phyloP scores from a whole-genome alignment of 192 early-diverging fungal species.

The Allomyces macrogynus region DNA sequence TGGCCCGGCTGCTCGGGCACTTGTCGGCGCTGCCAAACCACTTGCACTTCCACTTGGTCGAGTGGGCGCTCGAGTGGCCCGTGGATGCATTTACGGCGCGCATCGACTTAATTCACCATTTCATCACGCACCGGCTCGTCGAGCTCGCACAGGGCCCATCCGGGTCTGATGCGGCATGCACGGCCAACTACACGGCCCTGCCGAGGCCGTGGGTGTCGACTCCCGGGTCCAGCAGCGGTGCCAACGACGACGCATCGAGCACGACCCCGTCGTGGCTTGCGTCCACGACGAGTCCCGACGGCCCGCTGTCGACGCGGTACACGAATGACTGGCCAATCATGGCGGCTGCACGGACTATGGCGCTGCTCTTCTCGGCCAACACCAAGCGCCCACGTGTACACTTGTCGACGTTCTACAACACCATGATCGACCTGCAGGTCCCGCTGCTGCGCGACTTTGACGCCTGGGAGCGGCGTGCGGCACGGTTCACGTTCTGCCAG shows the following conservation, averaged over 20 bases:
- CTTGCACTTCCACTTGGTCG: conserved; percentile 1
- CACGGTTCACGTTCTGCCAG: conserved; percentile 47
- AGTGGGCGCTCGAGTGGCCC: neutral
- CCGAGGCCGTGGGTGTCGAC: no score
- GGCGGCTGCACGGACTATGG: conserved; percentile 5
- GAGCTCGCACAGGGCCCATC: neutral
- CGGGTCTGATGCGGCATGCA: neutral
- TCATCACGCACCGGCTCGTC: no score
- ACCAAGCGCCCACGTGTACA: neutral
- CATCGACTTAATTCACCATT: neutral
- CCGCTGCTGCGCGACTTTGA: conserved; percentile 4
- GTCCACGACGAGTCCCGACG: neutral
- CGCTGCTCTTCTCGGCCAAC: conserved; percentile 4
- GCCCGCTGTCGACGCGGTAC: conserved; percentile 3
- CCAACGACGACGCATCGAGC: neutral
- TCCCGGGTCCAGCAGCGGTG: no score
- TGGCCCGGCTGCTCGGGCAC: conserved; percentile 1
- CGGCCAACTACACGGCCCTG: neutral
- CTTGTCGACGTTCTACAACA: conserved; percentile 4
- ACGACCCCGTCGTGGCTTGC: neutral
- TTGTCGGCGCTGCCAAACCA: neutral
- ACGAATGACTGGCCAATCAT: conserved; percentile 7
- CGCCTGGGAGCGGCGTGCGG: conserved; percentile 41
- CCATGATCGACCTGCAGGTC: conserved; percentile 1
- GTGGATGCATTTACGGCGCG: conserved; percentile 1